phyloP scores from a whole-genome alignment of 2,329 filamentous ascomycete species.

The Aspergillus latus region DNA sequence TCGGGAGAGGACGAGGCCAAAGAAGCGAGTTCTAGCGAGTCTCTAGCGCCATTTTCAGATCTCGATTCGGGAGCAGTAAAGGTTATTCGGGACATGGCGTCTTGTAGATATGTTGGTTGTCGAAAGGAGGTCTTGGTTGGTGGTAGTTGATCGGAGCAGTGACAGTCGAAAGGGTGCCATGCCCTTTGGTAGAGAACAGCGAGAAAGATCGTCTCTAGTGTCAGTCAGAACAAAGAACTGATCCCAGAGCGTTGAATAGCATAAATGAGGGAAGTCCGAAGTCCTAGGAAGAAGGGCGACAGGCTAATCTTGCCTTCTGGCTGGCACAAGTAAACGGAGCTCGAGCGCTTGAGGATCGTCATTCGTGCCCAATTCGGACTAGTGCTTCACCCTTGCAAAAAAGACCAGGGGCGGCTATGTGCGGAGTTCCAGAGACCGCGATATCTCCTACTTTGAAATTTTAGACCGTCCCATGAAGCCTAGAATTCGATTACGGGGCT shows the following conservation, averaged over 20 bases:
- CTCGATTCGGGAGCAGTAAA: constrained; percentile 31
- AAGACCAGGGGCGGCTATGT: neutral
- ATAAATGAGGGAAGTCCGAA: neutral
- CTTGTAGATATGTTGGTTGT: constrained; percentile 1
- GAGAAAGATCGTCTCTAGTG: neutral
- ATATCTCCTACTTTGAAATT: neutral
- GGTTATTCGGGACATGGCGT: constrained; percentile 35
- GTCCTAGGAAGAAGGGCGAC: neutral
- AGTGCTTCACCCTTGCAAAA: constrained; percentile 6
- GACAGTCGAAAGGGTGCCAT: constrained; percentile 15
- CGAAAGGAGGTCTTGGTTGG: constrained; percentile 8
- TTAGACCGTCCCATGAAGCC: constrained; percentile 21
- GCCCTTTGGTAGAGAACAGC: constrained; percentile 5
- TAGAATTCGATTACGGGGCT: constrained; percentile 15
- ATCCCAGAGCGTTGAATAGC: constrained; percentile 3
- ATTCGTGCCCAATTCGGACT: constrained; percentile 14
- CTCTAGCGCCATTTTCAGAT: constrained; percentile 58
- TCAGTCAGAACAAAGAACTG: constrained; percentile 1
- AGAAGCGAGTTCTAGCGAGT: constrained; percentile 94
- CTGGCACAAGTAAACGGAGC: neutral
- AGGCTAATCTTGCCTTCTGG: neutral
- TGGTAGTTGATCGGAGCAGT: constrained; percentile 8
- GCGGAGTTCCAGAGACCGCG: neutral
- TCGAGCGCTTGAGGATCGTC: constrained; percentile 14
- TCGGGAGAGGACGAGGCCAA: constrained; percentile 79